A percentile compares a stretch with the other conserved stretches of the same genome.
These are phyloP conservation scores for Aspergillus sp. DNA, from an alignment of 2,329 filamentous ascomycete species.

Conservation along the genomic window DNA sequence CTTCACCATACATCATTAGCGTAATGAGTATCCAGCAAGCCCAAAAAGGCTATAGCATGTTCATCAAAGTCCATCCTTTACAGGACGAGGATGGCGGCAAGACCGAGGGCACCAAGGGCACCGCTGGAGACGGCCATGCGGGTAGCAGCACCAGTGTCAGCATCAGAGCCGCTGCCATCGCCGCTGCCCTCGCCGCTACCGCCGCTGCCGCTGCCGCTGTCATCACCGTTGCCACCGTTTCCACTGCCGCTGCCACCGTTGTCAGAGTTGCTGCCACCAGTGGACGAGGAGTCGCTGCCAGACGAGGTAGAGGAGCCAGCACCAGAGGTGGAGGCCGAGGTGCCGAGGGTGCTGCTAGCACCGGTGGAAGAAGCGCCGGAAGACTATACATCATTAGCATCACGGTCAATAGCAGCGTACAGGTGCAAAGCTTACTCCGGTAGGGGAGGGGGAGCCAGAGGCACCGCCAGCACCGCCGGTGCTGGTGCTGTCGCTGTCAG, in stretches of 20 bases:
- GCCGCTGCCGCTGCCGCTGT: conserved; percentile 2
- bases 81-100: conserved; percentile 43
- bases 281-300: not conserved
- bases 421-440: not conserved
- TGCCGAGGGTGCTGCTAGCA: conserved; percentile 5
- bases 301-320: conserved; percentile 8
- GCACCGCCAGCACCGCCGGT: not conserved
- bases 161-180: not conserved
- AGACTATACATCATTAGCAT: not conserved
- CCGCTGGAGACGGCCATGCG: conserved; percentile 31
- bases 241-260: conserved; percentile 14
- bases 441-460: not conserved
- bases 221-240: conserved; percentile 10
- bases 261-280: no score
- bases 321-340: not conserved
- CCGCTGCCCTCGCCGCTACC: conserved; percentile 11
- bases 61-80: conserved; percentile 24
- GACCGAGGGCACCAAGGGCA: conserved; percentile 40
- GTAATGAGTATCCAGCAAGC: not conserved
- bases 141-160: conserved; percentile 26
- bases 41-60: not conserved
- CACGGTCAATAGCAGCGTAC: not conserved
- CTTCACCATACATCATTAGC: conserved; percentile 10
- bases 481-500: conserved; percentile 15
- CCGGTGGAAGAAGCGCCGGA: conserved; percentile 15